Conservation (phyloP, 148 eudicot species). For the Camellia sinensis region DNA sequence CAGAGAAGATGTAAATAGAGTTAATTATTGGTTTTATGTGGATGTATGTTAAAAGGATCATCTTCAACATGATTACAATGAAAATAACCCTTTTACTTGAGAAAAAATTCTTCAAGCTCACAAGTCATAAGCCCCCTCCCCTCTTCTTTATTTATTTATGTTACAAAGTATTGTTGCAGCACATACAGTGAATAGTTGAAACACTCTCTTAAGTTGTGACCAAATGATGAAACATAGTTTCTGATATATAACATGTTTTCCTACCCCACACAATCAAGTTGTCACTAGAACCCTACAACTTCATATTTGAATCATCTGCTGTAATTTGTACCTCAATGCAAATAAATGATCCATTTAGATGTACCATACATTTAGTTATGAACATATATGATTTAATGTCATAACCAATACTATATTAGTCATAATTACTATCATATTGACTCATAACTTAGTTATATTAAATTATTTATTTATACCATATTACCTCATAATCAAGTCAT, state of each 20-base stretch:
- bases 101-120: not conserved
- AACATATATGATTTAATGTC: no score
- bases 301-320: not conserved
- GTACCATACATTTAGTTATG: no score
- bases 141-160: not conserved
- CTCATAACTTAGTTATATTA: no score
- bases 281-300: constrained; percentile 1
- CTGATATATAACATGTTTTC: not conserved
- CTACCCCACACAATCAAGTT: not conserved
- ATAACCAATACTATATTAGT: no score
- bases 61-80: not conserved
- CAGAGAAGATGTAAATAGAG: not conserved
- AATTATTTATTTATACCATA: no score
- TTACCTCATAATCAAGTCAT: no score
- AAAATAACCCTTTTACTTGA: not conserved
- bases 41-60: constrained; percentile 2
- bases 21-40: not conserved
- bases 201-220: not conserved
- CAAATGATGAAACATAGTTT: not conserved
- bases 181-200: not conserved
- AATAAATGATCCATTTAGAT: not conserved
- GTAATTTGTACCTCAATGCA: not conserved
- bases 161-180: not conserved
- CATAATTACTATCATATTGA: no score
- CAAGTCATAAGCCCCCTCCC: no score